phyloP scores from a whole-genome alignment of 23 red algal species.

The Gracilariopsis chorda region DNA sequence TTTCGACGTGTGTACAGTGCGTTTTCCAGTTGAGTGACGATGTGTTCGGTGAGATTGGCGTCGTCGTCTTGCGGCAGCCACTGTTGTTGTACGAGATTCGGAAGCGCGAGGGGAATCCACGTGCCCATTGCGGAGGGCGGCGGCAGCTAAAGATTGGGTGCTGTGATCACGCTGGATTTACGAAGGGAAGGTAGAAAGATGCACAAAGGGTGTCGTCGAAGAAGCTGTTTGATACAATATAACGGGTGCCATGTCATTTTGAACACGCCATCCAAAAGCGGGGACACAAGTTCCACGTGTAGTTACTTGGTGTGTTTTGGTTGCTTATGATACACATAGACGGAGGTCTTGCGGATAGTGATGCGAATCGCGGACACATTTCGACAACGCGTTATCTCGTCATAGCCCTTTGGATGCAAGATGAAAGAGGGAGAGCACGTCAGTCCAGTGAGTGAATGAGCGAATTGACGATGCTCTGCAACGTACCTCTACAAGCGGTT shows the following conservation, averaged over 20 bases:
- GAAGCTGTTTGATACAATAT: not conserved
- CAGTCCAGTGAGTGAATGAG: not conserved
- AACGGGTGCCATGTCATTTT: not conserved
- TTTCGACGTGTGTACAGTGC: slow-evolving; percentile 3
- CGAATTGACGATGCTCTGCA: not conserved
- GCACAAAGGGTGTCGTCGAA: not conserved
- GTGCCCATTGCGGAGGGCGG: not conserved
- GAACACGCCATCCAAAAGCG: too few species aligned
- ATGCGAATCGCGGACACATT: slow-evolving; percentile 18
- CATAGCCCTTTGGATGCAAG: not conserved
- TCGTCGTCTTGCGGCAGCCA: not conserved
- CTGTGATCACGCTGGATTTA: not conserved
- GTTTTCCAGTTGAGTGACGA: slow-evolving; percentile 5
- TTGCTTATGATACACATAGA: not conserved
- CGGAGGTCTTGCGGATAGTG: not conserved
- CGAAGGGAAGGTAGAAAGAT: not conserved
- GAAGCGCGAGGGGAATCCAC: not conserved
- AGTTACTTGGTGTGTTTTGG: not conserved
- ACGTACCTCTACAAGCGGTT: slow-evolving; percentile 39
- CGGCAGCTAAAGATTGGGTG: not conserved
- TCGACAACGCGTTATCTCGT: not conserved
- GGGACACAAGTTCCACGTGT: too few species aligned
- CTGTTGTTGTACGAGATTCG: not conserved
- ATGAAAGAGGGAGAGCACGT: not conserved
- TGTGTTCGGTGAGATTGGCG: not conserved